Evolutionary conservation across 768 basidiomycete genomes (phyloP), one percentile per base, ranked within the genome.

Genomic region (Tylopilus intermedius): DNA sequence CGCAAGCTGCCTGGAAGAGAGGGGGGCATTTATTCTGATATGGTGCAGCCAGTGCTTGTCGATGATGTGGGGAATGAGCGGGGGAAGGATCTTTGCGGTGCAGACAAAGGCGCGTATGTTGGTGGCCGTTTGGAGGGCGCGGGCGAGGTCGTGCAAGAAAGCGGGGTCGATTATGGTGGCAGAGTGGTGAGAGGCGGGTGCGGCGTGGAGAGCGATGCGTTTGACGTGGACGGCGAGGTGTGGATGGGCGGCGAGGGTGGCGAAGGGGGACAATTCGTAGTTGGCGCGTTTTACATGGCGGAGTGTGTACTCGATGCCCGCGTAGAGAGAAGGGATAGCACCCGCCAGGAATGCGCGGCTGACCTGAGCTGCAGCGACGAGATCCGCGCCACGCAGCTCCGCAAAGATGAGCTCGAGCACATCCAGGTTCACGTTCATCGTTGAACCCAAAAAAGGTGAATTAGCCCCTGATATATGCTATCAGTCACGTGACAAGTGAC

Each of bases 321-420:
- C 65, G 64, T 90, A 90, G 8, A 90, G 71, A 14, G 74, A 71
- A 0, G 87, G 86, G 3, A 83, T 76, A 1, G 79, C 83, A 1
- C 77, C 86, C 0, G 79, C 78, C 24, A 83, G 72, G 56, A 89
- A 90, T 0, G 84, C 79, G 40, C 74, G 75, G 62, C 79, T 84
- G 61, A 87, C 86, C 39, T 82, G 79, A 1, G 83, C 79, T 18
- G 81, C 72, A 3, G 80, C 76, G 14, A 80, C 74, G 30, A 90
- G 76, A 58, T 87, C 84, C 1, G 67, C 51, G 15, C 75, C 73
- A 39, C 73, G 63, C 5, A 90, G 70, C 58, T 76, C 71, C 0
- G 71, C 66, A 56, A 84, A 84, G 15, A 90, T 79, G n/a, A 82
- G 72, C 62, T 85, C 83, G 39, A 88, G 76, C 35, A 89, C 83